Evolutionary conservation across 345 rosid species (phyloP), one percentile per base, ranked within the genome.

Genomic region (Acer campestre): DNA sequence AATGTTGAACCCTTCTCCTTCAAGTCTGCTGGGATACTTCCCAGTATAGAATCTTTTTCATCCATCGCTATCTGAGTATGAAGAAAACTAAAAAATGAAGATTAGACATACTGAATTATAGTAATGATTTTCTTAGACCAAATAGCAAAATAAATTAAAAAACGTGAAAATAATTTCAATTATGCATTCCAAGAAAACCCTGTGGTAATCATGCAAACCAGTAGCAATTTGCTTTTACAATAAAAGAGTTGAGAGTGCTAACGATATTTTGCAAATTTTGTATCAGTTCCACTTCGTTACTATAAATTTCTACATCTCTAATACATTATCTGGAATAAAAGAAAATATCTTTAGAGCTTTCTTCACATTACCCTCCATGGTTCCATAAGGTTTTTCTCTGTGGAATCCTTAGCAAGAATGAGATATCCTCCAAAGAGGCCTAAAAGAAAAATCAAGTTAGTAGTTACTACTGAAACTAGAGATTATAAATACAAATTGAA

Each of bases 311-410:
- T 61, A 18, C 46, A 18, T 59, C 20, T 35, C 31, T 49, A 65
- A 65, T 29, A 56, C 27, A 31, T 7, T 11, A 14, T 31, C 14
- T 40, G 20, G 4, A 23, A 62, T 48, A 7, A 65, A n/a, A 48
- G 76, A 65, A 29, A 25, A 61, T 76, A 89, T 98, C 94, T 92
- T 91, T 1, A 93, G 85, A 29, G 99, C 97, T 86, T 93, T 95
- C 86, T 93, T 93, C 55, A 92, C 99, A 82, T 93, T 93, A 69
- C 92, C 88, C 89, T 92, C 98, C 99, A 92, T 95, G 40, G 97
- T 92, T 86, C 98, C 94, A 22, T 90, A 95, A 77, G 99, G 98
- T 83, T 95, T 95, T 95, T 79, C 99, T 88, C 75, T 25, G 99
- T 7, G 99, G 98, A 82, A 95, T 95, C 78, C 98, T 92, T 14